Evolutionary conservation across 495 filamentous ascomycete genomes (phyloP).

Genomic region (Penicillium robsamsonii): DNA sequence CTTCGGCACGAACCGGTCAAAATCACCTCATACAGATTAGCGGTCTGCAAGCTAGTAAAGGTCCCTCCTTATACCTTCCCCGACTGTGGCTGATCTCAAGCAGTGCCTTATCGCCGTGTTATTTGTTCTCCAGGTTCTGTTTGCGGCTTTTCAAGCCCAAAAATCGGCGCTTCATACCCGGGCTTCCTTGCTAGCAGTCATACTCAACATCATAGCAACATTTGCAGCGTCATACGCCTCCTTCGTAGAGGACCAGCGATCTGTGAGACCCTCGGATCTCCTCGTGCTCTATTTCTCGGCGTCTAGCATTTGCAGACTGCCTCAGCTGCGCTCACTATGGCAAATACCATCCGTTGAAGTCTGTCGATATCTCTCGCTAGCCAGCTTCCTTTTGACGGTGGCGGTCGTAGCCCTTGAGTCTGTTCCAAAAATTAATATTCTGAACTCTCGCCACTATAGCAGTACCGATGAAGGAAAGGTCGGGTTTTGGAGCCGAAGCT

Average conservation of each 20-base stretch:
- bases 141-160: neutral
- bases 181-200: constrained; percentile 12
- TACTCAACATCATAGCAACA: constrained; percentile 16
- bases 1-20: neutral
- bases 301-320: constrained; percentile 18
- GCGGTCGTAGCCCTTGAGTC: constrained; percentile 21
- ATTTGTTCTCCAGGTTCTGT: neutral
- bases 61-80: neutral
- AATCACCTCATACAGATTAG: constrained; percentile 1
- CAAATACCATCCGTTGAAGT: constrained; percentile 7
- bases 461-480: constrained; percentile 17
- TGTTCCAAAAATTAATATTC: constrained; percentile 10
- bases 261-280: constrained; percentile 24
- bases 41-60: neutral
- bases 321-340: constrained; percentile 26
- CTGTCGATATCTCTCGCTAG: constrained; percentile 8
- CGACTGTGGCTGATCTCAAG: neutral
- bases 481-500: constrained; percentile 24
- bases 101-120: neutral
- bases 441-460: constrained; percentile 1
- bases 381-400: constrained; percentile 13
- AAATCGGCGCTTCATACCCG: neutral
- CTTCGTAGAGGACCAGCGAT: constrained; percentile 32
- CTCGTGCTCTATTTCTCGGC: constrained; percentile 28
- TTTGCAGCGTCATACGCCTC: constrained; percentile 17